A percentile compares a stretch with the other conserved stretches of the same genome.
These are phyloP conservation scores for Nakazawaea sp. DNA, from an alignment of 805 yeast species.

Conservation along the genomic window DNA sequence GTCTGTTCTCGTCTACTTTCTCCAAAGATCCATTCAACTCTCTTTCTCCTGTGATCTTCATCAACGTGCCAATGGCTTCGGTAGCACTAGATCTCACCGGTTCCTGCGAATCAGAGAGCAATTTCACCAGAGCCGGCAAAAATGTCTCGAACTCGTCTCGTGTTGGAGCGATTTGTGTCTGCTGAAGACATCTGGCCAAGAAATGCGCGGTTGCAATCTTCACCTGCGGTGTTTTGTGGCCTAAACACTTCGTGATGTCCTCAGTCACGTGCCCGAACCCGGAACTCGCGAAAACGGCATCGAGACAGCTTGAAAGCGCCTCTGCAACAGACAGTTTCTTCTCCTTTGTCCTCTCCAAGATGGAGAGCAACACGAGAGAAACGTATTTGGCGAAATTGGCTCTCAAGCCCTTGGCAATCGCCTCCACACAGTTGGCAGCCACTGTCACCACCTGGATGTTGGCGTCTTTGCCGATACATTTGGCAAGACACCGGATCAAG, in stretches of 20 bases:
- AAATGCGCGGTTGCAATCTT: constrained; percentile 64
- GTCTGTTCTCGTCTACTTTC: constrained; percentile 69
- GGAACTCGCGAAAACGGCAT: constrained; percentile 49
- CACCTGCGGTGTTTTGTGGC: constrained; percentile 79
- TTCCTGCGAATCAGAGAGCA: constrained; percentile 79
- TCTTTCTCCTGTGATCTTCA: constrained; percentile 77
- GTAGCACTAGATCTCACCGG: constrained; percentile 76
- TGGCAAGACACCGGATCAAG: constrained; percentile 57
- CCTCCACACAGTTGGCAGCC: constrained; percentile 61
- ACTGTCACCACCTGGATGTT: constrained; percentile 80
- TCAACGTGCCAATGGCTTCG: constrained; percentile 70
- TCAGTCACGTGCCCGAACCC: constrained; percentile 52
- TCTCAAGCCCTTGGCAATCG: constrained; percentile 61
- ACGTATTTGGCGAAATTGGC: constrained; percentile 48
- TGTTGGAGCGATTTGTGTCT: constrained; percentile 41
- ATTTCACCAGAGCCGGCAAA: constrained; percentile 47
- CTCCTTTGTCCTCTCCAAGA: constrained; percentile 82
- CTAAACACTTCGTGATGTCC: constrained; percentile 50
- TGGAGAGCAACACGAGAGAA: constrained; percentile 44
- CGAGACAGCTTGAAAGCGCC: constrained; percentile 60
- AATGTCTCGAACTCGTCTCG: constrained; percentile 49
- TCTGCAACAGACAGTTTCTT: constrained; percentile 74
- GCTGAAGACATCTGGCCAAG: constrained; percentile 54
- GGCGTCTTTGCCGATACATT: constrained; percentile 71
- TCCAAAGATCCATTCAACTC: constrained; percentile 54